Percentiles rank a stretch among this genome's conserved stretches.
Conservation (phyloP, 2,329 filamentous ascomycete genomes). For the Knufia petricola region DNA sequence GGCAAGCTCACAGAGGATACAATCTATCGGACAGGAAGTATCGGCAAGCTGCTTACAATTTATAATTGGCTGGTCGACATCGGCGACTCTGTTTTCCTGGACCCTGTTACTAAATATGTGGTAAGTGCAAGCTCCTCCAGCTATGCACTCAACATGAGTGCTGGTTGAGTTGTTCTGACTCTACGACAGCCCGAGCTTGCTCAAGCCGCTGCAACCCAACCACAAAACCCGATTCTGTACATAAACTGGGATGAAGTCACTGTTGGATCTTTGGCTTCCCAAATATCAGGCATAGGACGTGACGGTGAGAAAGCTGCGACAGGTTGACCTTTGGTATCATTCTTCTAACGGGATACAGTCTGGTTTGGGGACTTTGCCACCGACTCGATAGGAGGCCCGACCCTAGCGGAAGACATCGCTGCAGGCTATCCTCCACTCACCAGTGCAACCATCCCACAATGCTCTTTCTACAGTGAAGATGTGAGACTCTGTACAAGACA, state of each 20-base stretch:
- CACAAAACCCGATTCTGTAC: no score
- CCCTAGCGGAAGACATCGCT: no score
- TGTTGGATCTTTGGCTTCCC: slow-evolving; percentile 36
- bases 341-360: no score
- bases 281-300: slow-evolving; percentile 26
- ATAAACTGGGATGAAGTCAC: slow-evolving; percentile 43
- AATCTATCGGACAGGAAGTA: slow-evolving; percentile 27
- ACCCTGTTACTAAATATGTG: slow-evolving; percentile 33
- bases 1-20: slow-evolving; percentile 19
- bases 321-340: no score
- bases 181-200: slow-evolving; percentile 33
- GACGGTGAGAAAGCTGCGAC: no score
- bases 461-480: background rate
- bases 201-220: slow-evolving; percentile 19
- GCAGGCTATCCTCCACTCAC: no score
- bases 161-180: no score
- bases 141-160: no score
- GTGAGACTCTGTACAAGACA: background rate
- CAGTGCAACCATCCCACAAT: background rate
- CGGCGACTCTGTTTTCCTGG: slow-evolving; percentile 30
- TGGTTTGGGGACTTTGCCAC: no score
- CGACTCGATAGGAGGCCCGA: no score
- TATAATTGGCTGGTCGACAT: slow-evolving; percentile 29
- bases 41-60: slow-evolving; percentile 33
- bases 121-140: no score